Base-by-base conservation (phyloP, 2,329 filamentous ascomycete genomes). In the Xylariaceae sp. region DNA sequence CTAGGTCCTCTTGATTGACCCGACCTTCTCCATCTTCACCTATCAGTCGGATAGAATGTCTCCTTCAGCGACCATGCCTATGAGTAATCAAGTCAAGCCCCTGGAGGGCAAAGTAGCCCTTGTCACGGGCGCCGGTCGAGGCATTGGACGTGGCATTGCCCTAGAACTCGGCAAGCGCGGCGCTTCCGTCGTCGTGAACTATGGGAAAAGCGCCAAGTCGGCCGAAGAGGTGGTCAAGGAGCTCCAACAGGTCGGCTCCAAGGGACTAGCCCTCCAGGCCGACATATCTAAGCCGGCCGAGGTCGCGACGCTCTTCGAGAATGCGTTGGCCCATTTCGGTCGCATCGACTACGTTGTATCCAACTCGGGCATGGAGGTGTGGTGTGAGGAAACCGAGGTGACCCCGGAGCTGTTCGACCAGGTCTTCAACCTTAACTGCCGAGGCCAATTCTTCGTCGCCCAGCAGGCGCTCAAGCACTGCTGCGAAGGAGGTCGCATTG, bases 371-470 rank as follows among this genome's bases (percentile, higher is more conserved):
- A 87, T 86, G 70, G 87, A 89, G 77, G 82, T 81, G 58, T 89
- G 86, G 84, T 86, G 86, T 71, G 81, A 85, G 73, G 85, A 87
- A 66, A 82, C 86, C 70, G 85, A 88, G 64, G 85, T 89, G 42
- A 82, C 83, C 3, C 82, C 85, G 71, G 86, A 87, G 76, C 86
- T 88, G 66, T 89, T 84, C 75, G 86, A 89, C 74, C 80, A 85
- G 66, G 85, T 89, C 65, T 89, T 89, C 77, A 84, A 84, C 77
- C 78, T 89, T 68, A 89, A 89, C 77, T 80, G 84, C 61, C 80
- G 85, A 47, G 87, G 85, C 51, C 86, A 90, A 75, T 90, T 90
- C 79, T 90, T 91, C 73, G 87, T 91, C 55, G 88, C 87, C 17
- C 87, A 90, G 76, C 85, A 88, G 59, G 88, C 84, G 5, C 88